Percentiles rank a stretch among this genome's conserved stretches.
These are phyloP conservation scores for Pleomassaria siparia DNA, from an alignment of 2,329 filamentous ascomycete species.

Conservation along the genomic window DNA sequence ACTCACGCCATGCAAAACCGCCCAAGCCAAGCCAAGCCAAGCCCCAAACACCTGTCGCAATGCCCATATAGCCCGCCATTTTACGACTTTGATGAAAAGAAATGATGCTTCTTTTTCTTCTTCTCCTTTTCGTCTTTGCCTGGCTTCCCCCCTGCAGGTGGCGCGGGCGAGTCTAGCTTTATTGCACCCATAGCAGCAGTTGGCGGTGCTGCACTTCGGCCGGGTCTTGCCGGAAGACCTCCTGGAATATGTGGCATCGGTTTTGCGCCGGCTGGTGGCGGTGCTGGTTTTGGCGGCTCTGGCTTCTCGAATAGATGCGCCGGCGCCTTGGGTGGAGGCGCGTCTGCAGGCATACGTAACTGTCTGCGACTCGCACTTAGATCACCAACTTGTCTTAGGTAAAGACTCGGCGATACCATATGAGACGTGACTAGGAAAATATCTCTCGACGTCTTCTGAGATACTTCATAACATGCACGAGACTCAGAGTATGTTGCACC, in stretches of 20 bases:
- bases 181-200: constrained; percentile 37
- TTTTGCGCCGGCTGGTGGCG: constrained; percentile 52
- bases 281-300: constrained; percentile 55
- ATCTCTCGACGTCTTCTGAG: constrained; percentile 71
- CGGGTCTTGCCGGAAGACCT: constrained; percentile 34
- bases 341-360: constrained; percentile 78
- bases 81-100: constrained; percentile 46
- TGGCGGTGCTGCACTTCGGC: constrained; percentile 31
- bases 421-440: constrained; percentile 88
- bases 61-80: constrained; percentile 3
- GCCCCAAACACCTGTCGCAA: constrained; percentile 6
- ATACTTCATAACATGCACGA: constrained; percentile 84
- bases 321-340: constrained; percentile 78
- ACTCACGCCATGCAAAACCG: constrained; percentile 3
- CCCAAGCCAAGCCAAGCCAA: neutral
- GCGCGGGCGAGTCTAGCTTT: constrained; percentile 28
- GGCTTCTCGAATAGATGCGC: constrained; percentile 81
- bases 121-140: constrained; percentile 35
- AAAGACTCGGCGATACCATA: constrained; percentile 85
- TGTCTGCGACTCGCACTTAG: constrained; percentile 73
- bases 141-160: constrained; percentile 14
- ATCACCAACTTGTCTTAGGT: constrained; percentile 79
- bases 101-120: constrained; percentile 61
- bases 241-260: constrained; percentile 24
- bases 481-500: constrained; percentile 93